Percentiles rank a stretch among this genome's conserved stretches.
Evolutionary conservation across 768 basidiomycete species (phyloP).

Genomic region (Dioszegia crocea): DNA sequence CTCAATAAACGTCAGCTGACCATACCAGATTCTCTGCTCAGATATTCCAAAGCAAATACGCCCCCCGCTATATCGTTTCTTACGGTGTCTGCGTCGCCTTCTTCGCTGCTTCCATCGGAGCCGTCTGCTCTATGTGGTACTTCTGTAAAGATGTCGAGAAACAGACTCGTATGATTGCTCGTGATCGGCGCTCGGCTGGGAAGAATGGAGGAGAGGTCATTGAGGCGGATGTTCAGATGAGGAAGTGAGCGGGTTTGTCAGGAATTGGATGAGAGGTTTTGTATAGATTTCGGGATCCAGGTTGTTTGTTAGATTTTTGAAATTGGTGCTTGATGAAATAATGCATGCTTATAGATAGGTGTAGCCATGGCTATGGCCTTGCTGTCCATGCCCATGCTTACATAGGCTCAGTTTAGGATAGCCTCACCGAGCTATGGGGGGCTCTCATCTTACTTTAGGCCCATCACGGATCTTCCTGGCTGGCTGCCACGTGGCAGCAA

Average conservation of each 20-base stretch:
- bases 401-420: no score
- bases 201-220: conserved; percentile 7
- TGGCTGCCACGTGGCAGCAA: no score
- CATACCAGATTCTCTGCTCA: conserved; percentile 21
- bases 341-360: no score
- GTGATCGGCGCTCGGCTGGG: conserved; percentile 11
- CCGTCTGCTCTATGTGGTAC: conserved; percentile 18
- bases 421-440: no score
- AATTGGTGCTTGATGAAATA: no score
- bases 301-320: no score
- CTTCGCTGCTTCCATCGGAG: neutral
- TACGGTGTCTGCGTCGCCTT: conserved; percentile 27
- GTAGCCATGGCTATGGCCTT: no score
- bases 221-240: conserved; percentile 1
- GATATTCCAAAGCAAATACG: conserved; percentile 33
- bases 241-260: neutral
- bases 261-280: no score
- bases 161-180: conserved; percentile 17
- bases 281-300: no score
- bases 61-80: conserved; percentile 28
- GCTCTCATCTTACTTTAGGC: no score
- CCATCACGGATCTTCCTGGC: no score
- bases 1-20: neutral
- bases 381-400: no score
- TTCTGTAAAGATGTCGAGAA: conserved; percentile 15